phyloP scores from a whole-genome alignment of 768 basidiomycete species.

The Auricularia auricula-judae region DNA sequence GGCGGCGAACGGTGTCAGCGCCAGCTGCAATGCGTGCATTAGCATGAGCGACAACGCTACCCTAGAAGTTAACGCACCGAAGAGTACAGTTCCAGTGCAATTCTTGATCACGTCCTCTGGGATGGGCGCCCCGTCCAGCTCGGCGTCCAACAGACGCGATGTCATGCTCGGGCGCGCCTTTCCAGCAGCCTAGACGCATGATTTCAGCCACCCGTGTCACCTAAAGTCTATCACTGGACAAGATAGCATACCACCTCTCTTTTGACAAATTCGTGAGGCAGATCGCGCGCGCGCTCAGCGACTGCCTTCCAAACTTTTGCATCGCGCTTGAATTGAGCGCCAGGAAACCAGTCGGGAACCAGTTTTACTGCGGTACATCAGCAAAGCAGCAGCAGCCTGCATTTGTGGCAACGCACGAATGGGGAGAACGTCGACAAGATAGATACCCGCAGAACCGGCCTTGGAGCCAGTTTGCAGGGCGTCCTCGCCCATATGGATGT shows the following conservation, averaged over 20 bases:
- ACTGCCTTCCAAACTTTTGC: conserved; percentile 19
- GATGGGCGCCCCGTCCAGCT: background rate
- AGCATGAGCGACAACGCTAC: background rate
- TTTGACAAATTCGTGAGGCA: conserved; percentile 34
- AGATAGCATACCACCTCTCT: conserved; percentile 19
- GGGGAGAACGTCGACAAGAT: background rate
- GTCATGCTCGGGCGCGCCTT: conserved; percentile 12
- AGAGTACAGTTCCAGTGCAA: conserved; percentile 5
- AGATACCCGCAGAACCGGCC: background rate
- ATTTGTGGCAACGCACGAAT: background rate
- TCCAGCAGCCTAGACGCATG: conserved; percentile 9
- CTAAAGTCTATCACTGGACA: background rate
- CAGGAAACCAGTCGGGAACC: conserved; percentile 31
- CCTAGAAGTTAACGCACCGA: conserved; percentile 25
- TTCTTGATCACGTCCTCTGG: conserved; percentile 9
- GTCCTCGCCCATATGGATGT: background rate
- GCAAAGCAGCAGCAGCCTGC: background rate
- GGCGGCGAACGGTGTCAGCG: conserved; percentile 1
- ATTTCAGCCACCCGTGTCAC: background rate
- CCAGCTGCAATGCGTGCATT: background rate
- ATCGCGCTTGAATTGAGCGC: conserved; percentile 23
- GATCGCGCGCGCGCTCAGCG: conserved; percentile 20
- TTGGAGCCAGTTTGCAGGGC: background rate
- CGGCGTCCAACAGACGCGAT: conserved; percentile 8
- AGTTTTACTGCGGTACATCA: conserved; percentile 19